Conservation (phyloP, 441 rosid genomes). For the Metrosideros polymorpha region DNA sequence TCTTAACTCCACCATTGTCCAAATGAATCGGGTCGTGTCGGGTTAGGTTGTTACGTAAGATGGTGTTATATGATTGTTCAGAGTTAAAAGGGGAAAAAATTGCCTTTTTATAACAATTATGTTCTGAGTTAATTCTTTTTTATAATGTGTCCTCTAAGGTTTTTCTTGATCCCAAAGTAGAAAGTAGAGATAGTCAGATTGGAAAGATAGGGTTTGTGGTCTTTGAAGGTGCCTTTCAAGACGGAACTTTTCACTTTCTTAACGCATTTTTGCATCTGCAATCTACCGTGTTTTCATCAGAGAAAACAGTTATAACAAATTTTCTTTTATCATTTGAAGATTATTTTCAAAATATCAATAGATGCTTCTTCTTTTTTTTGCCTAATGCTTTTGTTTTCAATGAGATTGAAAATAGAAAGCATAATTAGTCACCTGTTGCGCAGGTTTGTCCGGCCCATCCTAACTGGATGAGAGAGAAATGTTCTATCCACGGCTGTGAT, state of each 20-base stretch:
- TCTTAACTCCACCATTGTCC: neutral
- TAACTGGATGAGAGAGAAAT: neutral
- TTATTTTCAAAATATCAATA: neutral
- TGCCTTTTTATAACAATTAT: neutral
- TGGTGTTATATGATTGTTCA: neutral
- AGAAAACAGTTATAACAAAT: neutral
- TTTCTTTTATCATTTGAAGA: neutral
- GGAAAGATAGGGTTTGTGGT: neutral
- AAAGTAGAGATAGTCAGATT: neutral
- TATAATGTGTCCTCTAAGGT: too few species aligned
- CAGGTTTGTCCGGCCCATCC: neutral
- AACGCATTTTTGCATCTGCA: neutral
- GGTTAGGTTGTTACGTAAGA: accelerated
- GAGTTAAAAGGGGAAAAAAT: neutral
- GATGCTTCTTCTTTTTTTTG: neutral
- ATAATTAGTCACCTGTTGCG: accelerated
- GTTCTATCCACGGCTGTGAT: too few species aligned
- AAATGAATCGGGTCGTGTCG: accelerated
- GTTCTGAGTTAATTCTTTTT: neutral
- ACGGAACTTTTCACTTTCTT: neutral
- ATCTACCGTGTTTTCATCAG: neutral
- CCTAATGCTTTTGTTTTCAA: neutral
- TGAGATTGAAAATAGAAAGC: too few species aligned
- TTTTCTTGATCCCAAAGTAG: neutral
- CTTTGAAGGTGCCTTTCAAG: neutral